These are phyloP conservation scores for Ogataea zsoltii DNA, from an alignment of 805 yeast genomes.

Conservation along the genomic window DNA sequence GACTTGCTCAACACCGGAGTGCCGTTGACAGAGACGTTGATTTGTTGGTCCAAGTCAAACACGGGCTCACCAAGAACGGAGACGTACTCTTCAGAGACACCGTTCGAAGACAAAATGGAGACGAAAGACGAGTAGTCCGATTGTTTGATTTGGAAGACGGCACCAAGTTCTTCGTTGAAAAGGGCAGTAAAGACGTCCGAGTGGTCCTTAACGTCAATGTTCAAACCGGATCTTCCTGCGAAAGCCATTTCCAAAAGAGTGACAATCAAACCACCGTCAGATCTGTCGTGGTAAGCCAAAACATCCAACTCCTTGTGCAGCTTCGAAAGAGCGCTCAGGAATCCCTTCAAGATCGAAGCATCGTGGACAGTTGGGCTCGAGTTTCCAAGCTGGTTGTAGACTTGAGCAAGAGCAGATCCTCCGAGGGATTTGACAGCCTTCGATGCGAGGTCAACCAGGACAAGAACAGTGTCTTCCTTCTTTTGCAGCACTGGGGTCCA, in stretches of 20 bases:
- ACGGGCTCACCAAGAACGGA: slow-evolving; percentile 71
- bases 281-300: slow-evolving; percentile 89
- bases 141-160: slow-evolving; percentile 82
- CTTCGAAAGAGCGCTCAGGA: slow-evolving; percentile 66
- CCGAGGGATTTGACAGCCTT: slow-evolving; percentile 64
- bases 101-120: slow-evolving; percentile 54
- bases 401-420: slow-evolving; percentile 95
- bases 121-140: slow-evolving; percentile 56
- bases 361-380: slow-evolving; percentile 81
- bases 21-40: slow-evolving; percentile 51
- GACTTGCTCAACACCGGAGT: slow-evolving; percentile 48
- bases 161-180: slow-evolving; percentile 94
- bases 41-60: slow-evolving; percentile 45
- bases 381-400: slow-evolving; percentile 83
- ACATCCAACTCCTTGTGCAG: slow-evolving; percentile 70
- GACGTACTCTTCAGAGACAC: slow-evolving; percentile 55
- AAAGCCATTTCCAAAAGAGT: slow-evolving; percentile 94
- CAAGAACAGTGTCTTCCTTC: slow-evolving; percentile 54
- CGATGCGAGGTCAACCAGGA: slow-evolving; percentile 71
- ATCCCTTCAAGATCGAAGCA: slow-evolving; percentile 58
- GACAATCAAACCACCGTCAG: slow-evolving; percentile 93
- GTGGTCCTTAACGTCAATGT: slow-evolving; percentile 46
- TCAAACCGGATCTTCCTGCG: slow-evolving; percentile 87
- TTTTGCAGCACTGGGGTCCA: slow-evolving; percentile 89
- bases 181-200: slow-evolving; percentile 52